These are phyloP conservation scores for Calonectria pteridis DNA, from an alignment of 2,329 filamentous ascomycete genomes.

Conservation along the genomic window DNA sequence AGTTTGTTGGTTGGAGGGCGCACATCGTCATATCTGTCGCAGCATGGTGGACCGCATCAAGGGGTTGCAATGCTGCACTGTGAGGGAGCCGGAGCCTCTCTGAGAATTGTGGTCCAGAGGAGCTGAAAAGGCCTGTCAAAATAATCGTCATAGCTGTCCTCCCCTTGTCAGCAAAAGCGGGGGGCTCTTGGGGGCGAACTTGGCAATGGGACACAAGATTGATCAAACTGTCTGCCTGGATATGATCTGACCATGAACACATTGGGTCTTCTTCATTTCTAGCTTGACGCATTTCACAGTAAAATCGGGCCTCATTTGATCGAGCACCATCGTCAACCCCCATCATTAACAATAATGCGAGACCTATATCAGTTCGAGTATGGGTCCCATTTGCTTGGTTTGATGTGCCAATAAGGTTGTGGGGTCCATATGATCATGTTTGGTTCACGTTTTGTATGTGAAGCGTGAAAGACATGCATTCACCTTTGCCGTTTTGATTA, in stretches of 20 bases:
- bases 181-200: neutral
- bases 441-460: neutral
- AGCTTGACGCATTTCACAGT: neutral
- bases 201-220: neutral
- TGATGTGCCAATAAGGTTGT: conserved; percentile 13
- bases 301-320: neutral
- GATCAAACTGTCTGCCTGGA: neutral
- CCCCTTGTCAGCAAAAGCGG: neutral
- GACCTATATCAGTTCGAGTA: neutral
- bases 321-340: neutral
- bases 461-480: neutral
- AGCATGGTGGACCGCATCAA: neutral
- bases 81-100: too few relatives aligned
- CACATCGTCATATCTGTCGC: neutral
- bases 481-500: neutral
- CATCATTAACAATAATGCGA: neutral
- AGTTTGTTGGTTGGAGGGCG: neutral
- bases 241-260: neutral
- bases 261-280: neutral
- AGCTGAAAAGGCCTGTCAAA: neutral
- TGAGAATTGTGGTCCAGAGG: too few relatives aligned
- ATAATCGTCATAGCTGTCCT: too few relatives aligned
- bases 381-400: neutral
- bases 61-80: neutral
- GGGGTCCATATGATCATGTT: neutral